A percentile compares a stretch with the other conserved stretches of the same genome.
These are phyloP conservation scores for Heterobasidion parviporum DNA, from an alignment of 1,284 basidiomycete genomes.

Conservation along the genomic window DNA sequence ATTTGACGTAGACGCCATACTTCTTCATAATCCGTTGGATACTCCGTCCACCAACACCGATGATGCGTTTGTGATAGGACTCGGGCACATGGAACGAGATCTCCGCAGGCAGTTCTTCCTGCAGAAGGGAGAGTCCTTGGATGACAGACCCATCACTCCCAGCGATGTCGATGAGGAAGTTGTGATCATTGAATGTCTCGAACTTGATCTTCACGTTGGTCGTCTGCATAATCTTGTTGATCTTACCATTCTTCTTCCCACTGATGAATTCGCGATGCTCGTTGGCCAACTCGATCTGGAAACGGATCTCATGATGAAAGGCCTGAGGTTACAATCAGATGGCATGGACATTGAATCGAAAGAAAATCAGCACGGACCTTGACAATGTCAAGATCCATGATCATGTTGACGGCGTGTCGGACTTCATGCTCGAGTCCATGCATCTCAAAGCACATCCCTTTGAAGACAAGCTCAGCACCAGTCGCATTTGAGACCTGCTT, in stretches of 20 bases:
- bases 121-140: constrained; percentile 83
- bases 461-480: constrained; percentile 94
- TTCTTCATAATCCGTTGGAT: constrained; percentile 99
- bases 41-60: constrained; percentile 96
- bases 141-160: constrained; percentile 79
- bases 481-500: constrained; percentile 84
- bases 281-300: constrained; percentile 97
- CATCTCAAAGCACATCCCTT: constrained; percentile 96
- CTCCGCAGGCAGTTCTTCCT: constrained; percentile 98
- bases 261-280: constrained; percentile 98
- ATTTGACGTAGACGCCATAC: constrained; percentile 98
- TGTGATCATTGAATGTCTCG: constrained; percentile 98
- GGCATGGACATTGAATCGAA: not conserved
- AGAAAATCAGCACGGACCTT: constrained; percentile 46
- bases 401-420: constrained; percentile 76
- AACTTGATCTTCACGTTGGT: constrained; percentile 98
- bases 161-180: constrained; percentile 94
- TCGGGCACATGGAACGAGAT: constrained; percentile 99
- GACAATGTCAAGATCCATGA: constrained; percentile 86
- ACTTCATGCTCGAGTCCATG: constrained; percentile 95
- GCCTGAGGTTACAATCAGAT: constrained; percentile 35
- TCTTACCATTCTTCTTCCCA: constrained; percentile 97
- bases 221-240: constrained; percentile 97
- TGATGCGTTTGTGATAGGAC: constrained; percentile 98
- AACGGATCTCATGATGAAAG: constrained; percentile 96